Evolutionary conservation across 2,329 filamentous ascomycete species (phyloP), one percentile per base, ranked within the genome.

Genomic region (Ceratocystis variospora): DNA sequence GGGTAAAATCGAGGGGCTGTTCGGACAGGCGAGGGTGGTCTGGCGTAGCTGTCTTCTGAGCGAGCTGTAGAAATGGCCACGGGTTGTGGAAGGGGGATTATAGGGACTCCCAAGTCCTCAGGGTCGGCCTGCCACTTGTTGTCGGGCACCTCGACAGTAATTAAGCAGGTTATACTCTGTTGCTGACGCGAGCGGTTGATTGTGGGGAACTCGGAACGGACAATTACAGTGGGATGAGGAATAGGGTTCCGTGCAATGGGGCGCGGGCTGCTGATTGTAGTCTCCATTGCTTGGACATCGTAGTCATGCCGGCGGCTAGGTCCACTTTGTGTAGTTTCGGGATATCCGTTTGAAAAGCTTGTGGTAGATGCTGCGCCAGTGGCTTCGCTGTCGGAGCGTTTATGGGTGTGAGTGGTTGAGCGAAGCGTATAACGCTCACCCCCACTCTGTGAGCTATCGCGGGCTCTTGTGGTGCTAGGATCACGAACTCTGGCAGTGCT

Each of bases 191-290:
- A 96, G 70, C 90, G 84, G 75, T 82, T 96, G 72, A 99, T 83
- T 1, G 94, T 97, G 0, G 94, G 94, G 73, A 96, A 99, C 76
- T 99, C 94, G 73, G 93, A 97, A 68, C 93, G 89, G 61, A 99
- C 88, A 0, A 90, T 96, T n/a, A 99, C 91, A 0, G 85, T 88
- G 0, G 94, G 94, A 5, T 91, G 80, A 0, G 94, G 92, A 67
- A 97, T 96, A 0, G 91, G 90, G 71, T 96, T 96, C 71, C 87
- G 89, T 8, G 85, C 81, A 22, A 87, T 81, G 5, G 81, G 77
- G 46, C 88, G 86, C 5, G 90, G 88, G 75, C 86, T 91, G 69
- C 84, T 83, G 19, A 95, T 80, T 44, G 86, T 88, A 0, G 89
- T 90, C 75, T 96, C 93, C 90, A 96, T 96, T 2, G 92, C 91